Percentiles rank a stretch among this genome's conserved stretches.
Conservation (phyloP, 345 rosid species). For the Eucalyptus polyanthemos region DNA sequence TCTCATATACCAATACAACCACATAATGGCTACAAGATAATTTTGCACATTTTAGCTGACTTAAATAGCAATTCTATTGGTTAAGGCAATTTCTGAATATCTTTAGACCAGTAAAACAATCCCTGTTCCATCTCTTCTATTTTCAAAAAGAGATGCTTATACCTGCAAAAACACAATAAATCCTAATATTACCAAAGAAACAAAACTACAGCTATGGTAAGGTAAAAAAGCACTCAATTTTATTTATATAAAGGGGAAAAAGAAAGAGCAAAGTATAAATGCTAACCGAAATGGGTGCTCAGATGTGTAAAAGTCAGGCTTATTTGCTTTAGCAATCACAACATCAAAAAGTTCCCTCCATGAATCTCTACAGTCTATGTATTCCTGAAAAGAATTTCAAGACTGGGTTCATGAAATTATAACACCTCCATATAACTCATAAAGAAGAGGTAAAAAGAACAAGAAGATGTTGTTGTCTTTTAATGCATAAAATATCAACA, state of each 20-base stretch:
- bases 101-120: not conserved
- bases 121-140: not conserved
- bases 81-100: not conserved
- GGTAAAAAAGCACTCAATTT: not conserved
- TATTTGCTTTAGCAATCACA: constrained; percentile 91
- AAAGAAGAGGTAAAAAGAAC: not conserved
- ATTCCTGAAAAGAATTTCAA: constrained; percentile 38
- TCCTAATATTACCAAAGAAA: not conserved
- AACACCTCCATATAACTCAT: not conserved
- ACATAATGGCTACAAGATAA: not conserved
- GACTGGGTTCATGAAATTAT: not conserved
- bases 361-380: constrained; percentile 43
- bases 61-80: not conserved
- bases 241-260: not conserved
- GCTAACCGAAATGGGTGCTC: constrained; percentile 92
- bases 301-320: constrained; percentile 88
- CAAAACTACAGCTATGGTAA: not conserved
- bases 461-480: not conserved
- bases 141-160: not conserved
- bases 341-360: constrained; percentile 98
- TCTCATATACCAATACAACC: not conserved
- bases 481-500: not conserved
- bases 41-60: not conserved
- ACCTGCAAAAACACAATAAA: not conserved
- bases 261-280: not conserved